Evolutionary conservation across 169 alveolate species (phyloP).

Genomic region (Cryptosporidium canis): DNA sequence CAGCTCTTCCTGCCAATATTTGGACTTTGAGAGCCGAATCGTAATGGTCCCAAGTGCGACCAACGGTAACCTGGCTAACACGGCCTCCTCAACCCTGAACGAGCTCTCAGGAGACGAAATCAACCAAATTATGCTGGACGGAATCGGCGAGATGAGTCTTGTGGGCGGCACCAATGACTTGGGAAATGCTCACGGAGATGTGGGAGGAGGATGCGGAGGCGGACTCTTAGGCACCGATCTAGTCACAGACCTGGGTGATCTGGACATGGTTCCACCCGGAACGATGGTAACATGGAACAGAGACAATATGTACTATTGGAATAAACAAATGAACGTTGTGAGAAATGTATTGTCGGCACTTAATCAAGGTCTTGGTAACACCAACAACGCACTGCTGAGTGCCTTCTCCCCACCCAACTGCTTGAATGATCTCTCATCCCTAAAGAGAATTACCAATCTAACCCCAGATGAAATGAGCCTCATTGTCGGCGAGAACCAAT

Average conservation of each 20-base stretch:
- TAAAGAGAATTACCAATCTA: not conserved
- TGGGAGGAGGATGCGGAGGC: not conserved
- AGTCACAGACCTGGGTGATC: not conserved
- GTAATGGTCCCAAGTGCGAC: not conserved
- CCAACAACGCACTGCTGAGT: not conserved
- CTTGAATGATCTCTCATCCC: not conserved
- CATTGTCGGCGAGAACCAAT: not conserved
- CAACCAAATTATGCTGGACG: not conserved
- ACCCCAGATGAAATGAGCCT: not conserved
- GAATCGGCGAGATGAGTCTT: not conserved
- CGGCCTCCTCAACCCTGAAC: not conserved
- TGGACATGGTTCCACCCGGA: not conserved
- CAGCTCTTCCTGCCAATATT: not conserved
- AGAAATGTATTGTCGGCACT: not conserved
- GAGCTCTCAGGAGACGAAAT: not conserved
- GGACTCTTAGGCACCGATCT: not conserved
- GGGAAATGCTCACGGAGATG: not conserved
- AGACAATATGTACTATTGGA: not conserved
- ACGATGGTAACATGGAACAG: not conserved
- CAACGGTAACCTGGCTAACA: not conserved
- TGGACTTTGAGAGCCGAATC: not conserved
- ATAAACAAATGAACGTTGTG: conserved; percentile 37
- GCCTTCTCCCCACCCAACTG: not conserved
- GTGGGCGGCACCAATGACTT: not conserved
- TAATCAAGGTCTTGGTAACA: not conserved